Percentiles rank a stretch among this genome's conserved stretches.
phyloP scores from a whole-genome alignment of 768 basidiomycete species.

The Tylopilus sp. region DNA sequence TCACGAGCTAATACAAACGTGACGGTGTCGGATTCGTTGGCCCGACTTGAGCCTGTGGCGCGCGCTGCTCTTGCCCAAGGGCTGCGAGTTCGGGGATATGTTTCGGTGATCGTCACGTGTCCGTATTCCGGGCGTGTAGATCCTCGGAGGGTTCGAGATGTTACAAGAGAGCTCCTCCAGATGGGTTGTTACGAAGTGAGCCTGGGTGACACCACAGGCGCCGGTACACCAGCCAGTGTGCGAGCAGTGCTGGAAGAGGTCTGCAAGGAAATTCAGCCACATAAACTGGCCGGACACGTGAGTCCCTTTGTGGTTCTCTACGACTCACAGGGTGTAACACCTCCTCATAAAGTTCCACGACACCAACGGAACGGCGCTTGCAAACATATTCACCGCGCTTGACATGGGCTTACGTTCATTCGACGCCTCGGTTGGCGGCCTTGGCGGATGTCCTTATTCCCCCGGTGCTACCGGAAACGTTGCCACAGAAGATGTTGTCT shows the following conservation, averaged over 20 bases:
- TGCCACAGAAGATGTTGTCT: constrained; percentile 88
- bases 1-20: constrained; percentile 82
- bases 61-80: constrained; percentile 55
- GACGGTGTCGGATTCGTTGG: constrained; percentile 66
- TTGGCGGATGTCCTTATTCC: constrained; percentile 95
- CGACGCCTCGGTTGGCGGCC: constrained; percentile 81
- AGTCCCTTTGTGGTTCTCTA: constrained; percentile 33
- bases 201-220: constrained; percentile 89
- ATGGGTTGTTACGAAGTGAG: constrained; percentile 97
- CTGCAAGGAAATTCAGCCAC: constrained; percentile 54
- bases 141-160: constrained; percentile 57
- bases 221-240: constrained; percentile 71
- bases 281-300: constrained; percentile 62
- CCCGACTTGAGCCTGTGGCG: constrained; percentile 58
- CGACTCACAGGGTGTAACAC: neutral
- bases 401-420: constrained; percentile 75
- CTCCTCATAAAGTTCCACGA: constrained; percentile 68
- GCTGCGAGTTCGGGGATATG: constrained; percentile 77
- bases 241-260: constrained; percentile 68
- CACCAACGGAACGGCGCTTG: constrained; percentile 80
- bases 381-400: constrained; percentile 71
- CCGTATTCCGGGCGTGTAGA: constrained; percentile 84
- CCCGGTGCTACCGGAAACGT: constrained; percentile 96
- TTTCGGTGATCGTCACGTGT: constrained; percentile 79
- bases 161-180: constrained; percentile 66